Conservation (phyloP, 805 yeast species). For the Allodekkera sacchari region DNA sequence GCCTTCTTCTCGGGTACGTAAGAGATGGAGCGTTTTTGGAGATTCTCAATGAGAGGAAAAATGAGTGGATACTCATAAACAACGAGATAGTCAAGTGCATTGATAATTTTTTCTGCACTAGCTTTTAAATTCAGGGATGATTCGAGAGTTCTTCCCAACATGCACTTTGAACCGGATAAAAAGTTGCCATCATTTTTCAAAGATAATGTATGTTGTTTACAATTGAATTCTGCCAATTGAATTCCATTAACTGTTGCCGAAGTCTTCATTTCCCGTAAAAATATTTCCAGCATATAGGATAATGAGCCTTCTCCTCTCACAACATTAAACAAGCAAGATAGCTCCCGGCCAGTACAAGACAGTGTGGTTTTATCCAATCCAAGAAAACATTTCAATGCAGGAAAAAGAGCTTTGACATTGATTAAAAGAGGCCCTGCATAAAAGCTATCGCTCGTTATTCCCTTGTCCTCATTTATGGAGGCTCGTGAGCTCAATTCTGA, state of each 20-base stretch:
- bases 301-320: constrained; percentile 9
- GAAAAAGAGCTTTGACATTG: constrained; percentile 13
- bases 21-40: too few relatives aligned
- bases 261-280: constrained; percentile 5
- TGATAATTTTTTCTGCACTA: constrained; percentile 15
- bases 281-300: constrained; percentile 15
- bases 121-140: constrained; percentile 11
- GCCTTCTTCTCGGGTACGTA: too few relatives aligned
- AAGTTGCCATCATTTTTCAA: constrained; percentile 16
- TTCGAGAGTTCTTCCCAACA: constrained; percentile 10
- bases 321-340: constrained; percentile 11
- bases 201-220: constrained; percentile 8
- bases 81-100: constrained; percentile 13
- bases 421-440: constrained; percentile 10
- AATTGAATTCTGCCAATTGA: constrained; percentile 9
- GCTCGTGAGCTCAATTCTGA: too few relatives aligned
- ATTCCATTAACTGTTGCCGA: constrained; percentile 6
- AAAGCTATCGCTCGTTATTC: too few relatives aligned
- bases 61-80: constrained; percentile 18
- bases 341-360: constrained; percentile 12
- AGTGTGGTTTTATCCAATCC: constrained; percentile 16
- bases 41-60: constrained; percentile 10
- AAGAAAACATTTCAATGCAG: constrained; percentile 12
- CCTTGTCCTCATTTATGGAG: too few relatives aligned
- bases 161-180: constrained; percentile 14